Conservation (phyloP, 2,329 filamentous ascomycete genomes). For the Talaromyces sp. region DNA sequence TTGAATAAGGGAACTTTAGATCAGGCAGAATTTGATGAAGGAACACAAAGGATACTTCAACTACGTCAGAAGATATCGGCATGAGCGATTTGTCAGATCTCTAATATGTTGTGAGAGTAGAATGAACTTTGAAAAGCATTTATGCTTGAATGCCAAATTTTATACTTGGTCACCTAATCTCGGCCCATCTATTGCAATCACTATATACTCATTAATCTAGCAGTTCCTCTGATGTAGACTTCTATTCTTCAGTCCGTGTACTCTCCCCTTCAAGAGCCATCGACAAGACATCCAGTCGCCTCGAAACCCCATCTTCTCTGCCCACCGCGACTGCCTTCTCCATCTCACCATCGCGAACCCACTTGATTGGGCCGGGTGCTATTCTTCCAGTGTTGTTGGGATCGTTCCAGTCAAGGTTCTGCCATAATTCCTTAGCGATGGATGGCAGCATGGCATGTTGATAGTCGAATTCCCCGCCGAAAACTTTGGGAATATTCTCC, state of each 20-base stretch:
- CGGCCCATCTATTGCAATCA: neutral
- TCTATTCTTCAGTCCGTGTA: neutral
- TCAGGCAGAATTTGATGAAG: neutral
- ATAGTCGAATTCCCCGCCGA: neutral
- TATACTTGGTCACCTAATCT: neutral
- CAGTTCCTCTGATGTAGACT: neutral
- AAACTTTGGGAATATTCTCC: neutral
- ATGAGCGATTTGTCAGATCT: neutral
- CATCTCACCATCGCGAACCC: neutral
- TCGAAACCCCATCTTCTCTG: neutral
- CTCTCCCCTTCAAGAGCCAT: neutral
- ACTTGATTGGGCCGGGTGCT: neutral
- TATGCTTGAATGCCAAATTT: neutral
- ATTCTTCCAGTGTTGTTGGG: neutral
- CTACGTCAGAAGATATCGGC: neutral
- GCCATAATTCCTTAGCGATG: neutral
- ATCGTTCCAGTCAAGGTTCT: neutral
- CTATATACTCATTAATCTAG: neutral
- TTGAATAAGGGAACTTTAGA: conserved; percentile 23
- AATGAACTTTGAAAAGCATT: neutral
- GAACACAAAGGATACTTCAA: neutral
- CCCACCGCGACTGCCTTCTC: conserved; percentile 1
- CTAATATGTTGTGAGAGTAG: neutral
- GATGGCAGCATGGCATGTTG: conserved; percentile 4
- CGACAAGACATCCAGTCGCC: neutral